Percentiles rank a stretch among this genome's conserved stretches.
phyloP scores from a whole-genome alignment of 306 rosid species.

The Cucumis hystrix region DNA sequence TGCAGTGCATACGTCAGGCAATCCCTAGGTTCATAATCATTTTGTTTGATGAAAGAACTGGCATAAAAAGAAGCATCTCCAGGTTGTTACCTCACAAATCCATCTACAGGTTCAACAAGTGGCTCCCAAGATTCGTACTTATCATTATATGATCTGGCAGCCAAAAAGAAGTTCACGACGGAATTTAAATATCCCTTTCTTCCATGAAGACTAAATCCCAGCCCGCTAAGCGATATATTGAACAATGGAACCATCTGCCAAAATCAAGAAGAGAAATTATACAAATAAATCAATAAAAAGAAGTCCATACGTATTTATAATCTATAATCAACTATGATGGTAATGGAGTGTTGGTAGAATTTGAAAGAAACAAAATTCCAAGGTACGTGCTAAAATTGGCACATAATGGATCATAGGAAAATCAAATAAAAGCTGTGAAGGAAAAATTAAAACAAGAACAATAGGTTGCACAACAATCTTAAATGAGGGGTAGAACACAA shows the following conservation, averaged over 20 bases:
- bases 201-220: slow-evolving; percentile 63
- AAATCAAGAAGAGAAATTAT: slow-evolving; percentile 13
- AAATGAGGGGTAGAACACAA: not conserved
- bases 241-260: slow-evolving; percentile 97
- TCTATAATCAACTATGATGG: not conserved
- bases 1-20: not conserved
- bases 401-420: not conserved
- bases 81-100: slow-evolving; percentile 55
- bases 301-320: not conserved
- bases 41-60: not conserved
- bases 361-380: not conserved
- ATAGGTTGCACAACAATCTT: not conserved
- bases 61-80: not conserved
- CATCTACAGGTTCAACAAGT: slow-evolving; percentile 85
- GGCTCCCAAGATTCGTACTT: slow-evolving; percentile 97
- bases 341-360: not conserved
- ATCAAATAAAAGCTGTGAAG: not conserved
- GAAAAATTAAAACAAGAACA: not conserved
- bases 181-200: slow-evolving; percentile 58
- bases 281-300: not conserved
- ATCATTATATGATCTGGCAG: slow-evolving; percentile 86
- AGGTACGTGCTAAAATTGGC: not conserved
- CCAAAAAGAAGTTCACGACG: slow-evolving; percentile 60
- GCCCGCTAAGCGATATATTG: slow-evolving; percentile 68
- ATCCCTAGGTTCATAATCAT: not conserved